Evolutionary conservation across 1,139 yeast species (phyloP).

Genomic region (Geotrichum klebahnii): DNA sequence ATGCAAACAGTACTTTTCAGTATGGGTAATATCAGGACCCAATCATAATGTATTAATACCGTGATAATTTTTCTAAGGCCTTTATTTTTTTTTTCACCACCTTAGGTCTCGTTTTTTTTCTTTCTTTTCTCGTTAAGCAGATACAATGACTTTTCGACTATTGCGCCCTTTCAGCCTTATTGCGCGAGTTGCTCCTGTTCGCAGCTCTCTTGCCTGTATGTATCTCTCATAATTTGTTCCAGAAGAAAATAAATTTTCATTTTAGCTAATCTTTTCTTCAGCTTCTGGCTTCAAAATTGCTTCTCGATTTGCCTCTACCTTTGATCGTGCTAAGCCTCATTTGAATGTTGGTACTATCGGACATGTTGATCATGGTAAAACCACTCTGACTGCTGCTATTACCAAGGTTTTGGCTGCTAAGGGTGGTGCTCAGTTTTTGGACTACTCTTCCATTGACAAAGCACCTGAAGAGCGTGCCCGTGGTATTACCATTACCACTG

Average conservation of each 20-base stretch:
- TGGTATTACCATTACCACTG: constrained; percentile 97
- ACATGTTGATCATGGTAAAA: constrained; percentile 98
- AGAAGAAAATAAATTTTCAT: constrained; percentile 2
- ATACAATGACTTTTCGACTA: constrained; percentile 15
- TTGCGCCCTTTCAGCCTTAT: constrained; percentile 18
- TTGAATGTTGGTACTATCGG: constrained; percentile 93
- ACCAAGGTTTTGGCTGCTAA: constrained; percentile 84
- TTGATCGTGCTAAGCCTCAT: constrained; percentile 65
- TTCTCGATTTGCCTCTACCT: constrained; percentile 27
- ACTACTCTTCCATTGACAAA: constrained; percentile 88
- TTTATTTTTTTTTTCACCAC: constrained; percentile 1
- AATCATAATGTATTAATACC: neutral
- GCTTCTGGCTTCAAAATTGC: constrained; percentile 10
- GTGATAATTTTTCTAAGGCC: too few species aligned
- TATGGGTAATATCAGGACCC: constrained; percentile 7
- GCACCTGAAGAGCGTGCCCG: constrained; percentile 99
- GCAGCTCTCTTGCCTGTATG: constrained; percentile 17
- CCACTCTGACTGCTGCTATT: constrained; percentile 96
- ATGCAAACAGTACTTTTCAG: constrained; percentile 11
- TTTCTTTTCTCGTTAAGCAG: constrained; percentile 8
- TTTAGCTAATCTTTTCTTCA: neutral
- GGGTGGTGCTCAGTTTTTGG: constrained; percentile 93
- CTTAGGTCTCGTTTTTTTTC: neutral
- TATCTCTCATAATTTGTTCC: neutral
- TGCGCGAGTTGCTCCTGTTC: constrained; percentile 11